Conservation (phyloP, 352 stramenopile genomes). For the Globisporangium cylindrosporum region DNA sequence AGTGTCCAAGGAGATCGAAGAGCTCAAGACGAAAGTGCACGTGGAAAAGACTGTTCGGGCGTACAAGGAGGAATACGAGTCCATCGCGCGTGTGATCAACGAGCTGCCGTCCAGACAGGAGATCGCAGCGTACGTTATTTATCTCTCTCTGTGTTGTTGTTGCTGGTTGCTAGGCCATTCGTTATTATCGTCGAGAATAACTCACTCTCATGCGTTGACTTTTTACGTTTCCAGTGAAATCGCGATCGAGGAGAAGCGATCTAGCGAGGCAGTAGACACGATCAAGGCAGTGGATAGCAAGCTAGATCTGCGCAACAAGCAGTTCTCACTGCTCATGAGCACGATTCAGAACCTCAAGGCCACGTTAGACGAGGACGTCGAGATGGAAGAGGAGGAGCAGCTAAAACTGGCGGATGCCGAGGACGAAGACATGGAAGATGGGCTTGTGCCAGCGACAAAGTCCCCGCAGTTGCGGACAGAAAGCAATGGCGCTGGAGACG, state of each 20-base stretch:
- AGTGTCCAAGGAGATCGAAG: slow-evolving; percentile 67
- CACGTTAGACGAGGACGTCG: slow-evolving; percentile 66
- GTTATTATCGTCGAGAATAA: not conserved
- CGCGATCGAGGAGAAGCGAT: slow-evolving; percentile 51
- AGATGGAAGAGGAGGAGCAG: slow-evolving; percentile 58
- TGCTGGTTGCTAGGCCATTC: not conserved
- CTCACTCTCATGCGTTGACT: not conserved
- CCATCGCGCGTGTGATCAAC: slow-evolving; percentile 80
- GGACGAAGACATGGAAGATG: slow-evolving; percentile 75
- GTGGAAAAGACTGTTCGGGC: slow-evolving; percentile 70
- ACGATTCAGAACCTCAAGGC: slow-evolving; percentile 85
- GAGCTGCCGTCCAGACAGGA: slow-evolving; percentile 65
- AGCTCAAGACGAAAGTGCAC: slow-evolving; percentile 73
- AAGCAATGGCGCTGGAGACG: slow-evolving; percentile 13
- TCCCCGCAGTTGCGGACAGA: slow-evolving; percentile 7
- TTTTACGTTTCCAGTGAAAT: slow-evolving; percentile 35
- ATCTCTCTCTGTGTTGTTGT: not conserved
- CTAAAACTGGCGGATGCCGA: slow-evolving; percentile 34
- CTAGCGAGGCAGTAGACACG: slow-evolving; percentile 50
- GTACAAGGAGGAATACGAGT: slow-evolving; percentile 90
- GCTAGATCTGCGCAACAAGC: slow-evolving; percentile 68
- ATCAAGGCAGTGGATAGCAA: slow-evolving; percentile 58
- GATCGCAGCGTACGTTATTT: slow-evolving; percentile 42
- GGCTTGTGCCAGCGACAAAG: slow-evolving; percentile 10
- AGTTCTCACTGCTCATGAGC: slow-evolving; percentile 77